phyloP scores from a whole-genome alignment of 306 rosid species.

The Malus domestica region ASM211411v1 NC_041798.1:34753501-34754000 shows the following conservation, averaged over 20 bases:
- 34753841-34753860: slow-evolving; percentile 7
- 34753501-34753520: slow-evolving; percentile 92
- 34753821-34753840: slow-evolving; percentile 27
- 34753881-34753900: slow-evolving; percentile 29
- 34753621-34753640: background rate
- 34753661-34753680: slow-evolving; percentile 8
- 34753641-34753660: slow-evolving; percentile 17
- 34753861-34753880: slow-evolving; percentile 24
- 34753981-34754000: slow-evolving; percentile 11
- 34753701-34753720: slow-evolving; percentile 11
- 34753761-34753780: slow-evolving; percentile 48
- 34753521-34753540: slow-evolving; percentile 48
- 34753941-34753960: slow-evolving; percentile 10
- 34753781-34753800: slow-evolving; percentile 22
- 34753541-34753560: slow-evolving; percentile 10
- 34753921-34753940: slow-evolving; percentile 18
- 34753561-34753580: background rate
- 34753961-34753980: background rate
- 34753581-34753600: slow-evolving; percentile 10
- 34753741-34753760: slow-evolving; percentile 11
- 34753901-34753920: slow-evolving; percentile 42
- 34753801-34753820: slow-evolving; percentile 3
- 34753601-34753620: background rate
- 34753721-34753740: slow-evolving; percentile 1
- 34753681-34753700: background rate